Conservation (phyloP, 2,329 filamentous ascomycete genomes). For the Plectosphaerella sp. region DNA sequence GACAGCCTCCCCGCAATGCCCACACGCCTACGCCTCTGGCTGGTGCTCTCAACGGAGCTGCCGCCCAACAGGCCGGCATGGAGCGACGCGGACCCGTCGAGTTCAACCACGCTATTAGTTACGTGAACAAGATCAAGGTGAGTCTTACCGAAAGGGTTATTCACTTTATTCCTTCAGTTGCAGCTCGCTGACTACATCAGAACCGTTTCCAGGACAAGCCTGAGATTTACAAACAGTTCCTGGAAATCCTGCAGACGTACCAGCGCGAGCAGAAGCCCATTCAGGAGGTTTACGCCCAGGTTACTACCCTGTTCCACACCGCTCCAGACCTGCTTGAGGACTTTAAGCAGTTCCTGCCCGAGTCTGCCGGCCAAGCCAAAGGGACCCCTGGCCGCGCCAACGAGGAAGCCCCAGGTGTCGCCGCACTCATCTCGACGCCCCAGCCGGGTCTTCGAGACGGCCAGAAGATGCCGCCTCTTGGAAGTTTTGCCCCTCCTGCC, state of each 20-base stretch:
- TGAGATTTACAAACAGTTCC: conserved; percentile 98
- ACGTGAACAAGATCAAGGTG: conserved; percentile 99
- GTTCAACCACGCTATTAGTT: conserved; percentile 98
- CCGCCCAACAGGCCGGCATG: conserved; percentile 55
- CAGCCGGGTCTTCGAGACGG: conserved; percentile 51
- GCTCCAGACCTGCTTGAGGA: conserved; percentile 94
- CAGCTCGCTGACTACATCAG: conserved; percentile 36
- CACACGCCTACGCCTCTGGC: conserved; percentile 57
- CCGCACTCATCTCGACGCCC: conserved; percentile 48
- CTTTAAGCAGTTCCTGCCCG: conserved; percentile 97
- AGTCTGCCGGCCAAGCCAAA: conserved; percentile 61
- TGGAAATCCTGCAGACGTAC: conserved; percentile 97
- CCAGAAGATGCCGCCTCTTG: conserved; percentile 86
- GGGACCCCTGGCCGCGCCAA: conserved; percentile 50
- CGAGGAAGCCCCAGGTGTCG: conserved; percentile 56
- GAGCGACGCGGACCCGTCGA: conserved; percentile 94
- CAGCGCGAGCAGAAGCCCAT: conserved; percentile 98
- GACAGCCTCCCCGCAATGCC: conserved; percentile 45
- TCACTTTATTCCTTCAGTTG: background rate
- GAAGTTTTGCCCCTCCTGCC: conserved; percentile 80
- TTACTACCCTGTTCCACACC: conserved; percentile 87
- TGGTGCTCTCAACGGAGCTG: conserved; percentile 58
- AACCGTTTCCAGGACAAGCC: conserved; percentile 96
- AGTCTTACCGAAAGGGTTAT: conserved; percentile 18
- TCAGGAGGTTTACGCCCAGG: conserved; percentile 95